phyloP scores from a whole-genome alignment of 2,329 filamentous ascomycete species.

The Fusarium vanettenii region DNA sequence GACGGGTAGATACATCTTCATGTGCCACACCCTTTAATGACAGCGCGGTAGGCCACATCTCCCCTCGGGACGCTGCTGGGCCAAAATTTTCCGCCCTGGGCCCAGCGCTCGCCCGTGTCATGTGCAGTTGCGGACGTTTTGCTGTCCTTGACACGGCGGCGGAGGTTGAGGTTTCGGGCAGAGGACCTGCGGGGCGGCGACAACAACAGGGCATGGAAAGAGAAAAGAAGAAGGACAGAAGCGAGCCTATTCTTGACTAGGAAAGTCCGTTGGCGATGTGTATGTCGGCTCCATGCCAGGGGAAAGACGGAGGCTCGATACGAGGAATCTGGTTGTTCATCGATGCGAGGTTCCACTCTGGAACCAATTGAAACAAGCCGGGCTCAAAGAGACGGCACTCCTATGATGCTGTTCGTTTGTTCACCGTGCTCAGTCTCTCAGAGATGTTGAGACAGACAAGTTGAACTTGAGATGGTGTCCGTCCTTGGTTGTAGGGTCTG shows the following conservation, averaged over 20 bases:
- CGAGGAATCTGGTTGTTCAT: constrained; percentile 13
- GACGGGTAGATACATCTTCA: constrained; percentile 25
- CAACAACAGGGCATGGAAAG: neutral
- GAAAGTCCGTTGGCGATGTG: constrained; percentile 9
- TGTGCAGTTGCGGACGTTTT: constrained; percentile 16
- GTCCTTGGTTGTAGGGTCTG: neutral
- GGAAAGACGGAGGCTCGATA: constrained; percentile 3
- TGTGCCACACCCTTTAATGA: constrained; percentile 39
- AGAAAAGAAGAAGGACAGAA: constrained; percentile 3
- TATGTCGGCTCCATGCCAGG: constrained; percentile 4
- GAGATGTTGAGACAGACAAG: constrained; percentile 13
- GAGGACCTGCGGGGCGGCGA: constrained; percentile 16
- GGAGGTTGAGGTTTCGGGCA: constrained; percentile 4
- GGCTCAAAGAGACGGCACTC: constrained; percentile 28
- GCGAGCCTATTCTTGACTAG: constrained; percentile 20
- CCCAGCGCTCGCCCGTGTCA: constrained; percentile 23
- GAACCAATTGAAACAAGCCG: constrained; percentile 33
- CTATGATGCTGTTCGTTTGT: neutral
- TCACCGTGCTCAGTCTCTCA: neutral
- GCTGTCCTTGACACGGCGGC: constrained; percentile 6
- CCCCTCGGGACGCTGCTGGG: constrained; percentile 33
- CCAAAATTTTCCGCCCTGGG: constrained; percentile 38
- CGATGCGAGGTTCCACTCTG: constrained; percentile 23
- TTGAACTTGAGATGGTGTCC: constrained; percentile 8
- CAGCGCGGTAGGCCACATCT: constrained; percentile 38